Evolutionary conservation across 306 rosid species (phyloP).

Genomic region (Cyclanthera cordifolia): DNA sequence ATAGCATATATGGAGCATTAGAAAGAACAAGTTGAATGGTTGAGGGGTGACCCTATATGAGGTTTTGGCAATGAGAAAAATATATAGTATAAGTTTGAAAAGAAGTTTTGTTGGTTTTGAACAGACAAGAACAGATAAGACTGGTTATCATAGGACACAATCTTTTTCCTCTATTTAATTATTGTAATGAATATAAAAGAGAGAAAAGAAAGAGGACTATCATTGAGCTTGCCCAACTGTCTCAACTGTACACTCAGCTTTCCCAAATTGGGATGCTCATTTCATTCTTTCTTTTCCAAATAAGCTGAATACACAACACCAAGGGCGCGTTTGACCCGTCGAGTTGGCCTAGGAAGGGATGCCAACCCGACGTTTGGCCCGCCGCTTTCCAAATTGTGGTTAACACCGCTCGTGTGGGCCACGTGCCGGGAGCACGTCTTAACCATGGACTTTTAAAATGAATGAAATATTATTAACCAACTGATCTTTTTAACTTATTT

Average conservation of each 20-base stretch:
- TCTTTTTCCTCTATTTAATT: not conserved
- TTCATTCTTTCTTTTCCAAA: not conserved
- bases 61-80: not conserved
- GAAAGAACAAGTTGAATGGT: not conserved
- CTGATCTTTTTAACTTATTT: no score
- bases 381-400: no score
- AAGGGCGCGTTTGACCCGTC: no score
- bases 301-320: no score
- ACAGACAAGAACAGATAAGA: not conserved
- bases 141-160: not conserved
- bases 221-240: not conserved
- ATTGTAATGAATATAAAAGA: not conserved
- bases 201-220: not conserved
- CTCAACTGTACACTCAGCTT: not conserved
- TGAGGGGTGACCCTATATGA: not conserved
- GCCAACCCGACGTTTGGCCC: no score
- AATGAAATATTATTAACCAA: no score
- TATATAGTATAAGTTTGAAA: not conserved
- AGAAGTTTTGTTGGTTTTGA: conserved; percentile 5
- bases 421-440: no score
- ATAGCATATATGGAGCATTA: not conserved
- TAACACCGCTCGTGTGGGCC: no score
- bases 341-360: no score
- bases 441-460: no score
- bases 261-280: not conserved